Conservation (phyloP, 306 rosid species). For the Myrica gale region DNA sequence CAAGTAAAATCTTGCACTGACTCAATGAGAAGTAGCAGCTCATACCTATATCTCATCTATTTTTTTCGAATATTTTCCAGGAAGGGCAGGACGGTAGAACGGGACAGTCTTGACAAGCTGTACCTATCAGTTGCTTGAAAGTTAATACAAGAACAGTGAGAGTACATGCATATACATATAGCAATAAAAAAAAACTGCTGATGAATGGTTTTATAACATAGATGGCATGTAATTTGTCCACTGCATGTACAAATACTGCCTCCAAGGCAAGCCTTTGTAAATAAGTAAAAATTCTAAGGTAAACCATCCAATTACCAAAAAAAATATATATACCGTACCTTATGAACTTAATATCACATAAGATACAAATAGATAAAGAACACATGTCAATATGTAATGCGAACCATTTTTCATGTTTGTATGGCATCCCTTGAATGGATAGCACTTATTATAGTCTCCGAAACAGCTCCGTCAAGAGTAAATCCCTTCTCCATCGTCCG, state of each 20-base stretch:
- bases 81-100: constrained; percentile 17
- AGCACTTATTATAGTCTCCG: constrained; percentile 61
- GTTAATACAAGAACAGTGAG: constrained; percentile 9
- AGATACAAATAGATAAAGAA: constrained; percentile 6
- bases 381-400: constrained; percentile 9
- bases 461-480: constrained; percentile 63
- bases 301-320: background rate
- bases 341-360: constrained; percentile 5
- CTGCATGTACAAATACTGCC: background rate
- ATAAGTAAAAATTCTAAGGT: background rate
- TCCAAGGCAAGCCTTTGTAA: background rate
- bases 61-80: constrained; percentile 15
- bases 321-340: background rate
- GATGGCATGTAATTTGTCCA: background rate
- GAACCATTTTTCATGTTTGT: constrained; percentile 33
- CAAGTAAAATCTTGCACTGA: constrained; percentile 11
- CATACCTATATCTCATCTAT: constrained; percentile 25
- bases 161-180: background rate
- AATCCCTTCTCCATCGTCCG: constrained; percentile 96
- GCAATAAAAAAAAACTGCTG: background rate
- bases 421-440: constrained; percentile 47
- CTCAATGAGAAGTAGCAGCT: constrained; percentile 25
- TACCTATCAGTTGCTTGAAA: constrained; percentile 5
- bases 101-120: constrained; percentile 19
- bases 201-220: background rate